Evolutionary conservation across 2,329 filamentous ascomycete genomes (phyloP), one percentile per base, ranked within the genome.

Genomic region (Meredithiella fracta): DNA sequence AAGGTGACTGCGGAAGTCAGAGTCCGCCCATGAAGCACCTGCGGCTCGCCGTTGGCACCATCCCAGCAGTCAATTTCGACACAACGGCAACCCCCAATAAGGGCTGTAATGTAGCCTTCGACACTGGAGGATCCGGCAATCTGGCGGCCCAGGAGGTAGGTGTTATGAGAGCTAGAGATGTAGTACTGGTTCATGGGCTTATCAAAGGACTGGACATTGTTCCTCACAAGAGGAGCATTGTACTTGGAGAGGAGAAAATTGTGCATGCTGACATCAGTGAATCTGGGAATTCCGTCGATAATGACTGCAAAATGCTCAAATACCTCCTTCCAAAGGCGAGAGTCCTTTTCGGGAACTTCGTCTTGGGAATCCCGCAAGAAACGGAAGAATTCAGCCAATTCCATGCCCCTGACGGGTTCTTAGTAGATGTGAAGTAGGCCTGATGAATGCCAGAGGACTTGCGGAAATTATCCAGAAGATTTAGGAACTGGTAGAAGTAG

Each of bases 41-140:
- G 80, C 0, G 92, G 92, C 63, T 87, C 80, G 40, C 87, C 88
- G 65, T 95, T 85, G 54, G 79, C 77, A 15, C 92, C 92, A 68
- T 98, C 89, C 92, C 92, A 98, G 69, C 91, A 97, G 68, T 98
- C 92, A 54, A 98, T 88, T 69, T 98, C 92, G 49, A 98, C 83
- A 67, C 92, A 97, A 52, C 92, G 85, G 66, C 92, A 98, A 7
- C 90, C 90, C 59, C 86, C 84, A 60, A 86, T 82, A 5, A 98
- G 76, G 2, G 90, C 87, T 7, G 82, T 82, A 62, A 97, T 94
- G 69, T 98, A 98, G 47, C 89, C 89, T 67, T 98, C 92, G 1
- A 94, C 86, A 65, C 90, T 97, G 1, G 92, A 96, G 47, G 86
- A 79, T 26, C 91, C 91, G 9, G 82, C 85, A 1, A 97, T 83